Evolutionary conservation across 768 basidiomycete genomes (phyloP), one percentile per base, ranked within the genome.

Genomic region (Lyophyllum semitale): DNA sequence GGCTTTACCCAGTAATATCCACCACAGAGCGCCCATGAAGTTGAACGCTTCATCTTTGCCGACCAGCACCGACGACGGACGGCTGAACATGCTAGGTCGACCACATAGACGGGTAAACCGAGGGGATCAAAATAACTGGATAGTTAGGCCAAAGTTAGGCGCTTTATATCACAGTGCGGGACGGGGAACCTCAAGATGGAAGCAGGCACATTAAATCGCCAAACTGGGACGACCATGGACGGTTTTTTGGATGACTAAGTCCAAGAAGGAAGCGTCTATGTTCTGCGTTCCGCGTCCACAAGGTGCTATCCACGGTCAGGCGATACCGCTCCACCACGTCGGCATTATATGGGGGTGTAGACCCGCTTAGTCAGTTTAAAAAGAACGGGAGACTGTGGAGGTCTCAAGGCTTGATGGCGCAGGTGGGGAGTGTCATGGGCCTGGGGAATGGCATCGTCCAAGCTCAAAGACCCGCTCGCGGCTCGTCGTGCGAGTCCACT

Each of bases 121-220:
- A 51, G 22, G 53, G 41, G 49, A 60, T 57, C 52, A 48, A 52
- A 48, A 47, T 25, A 48, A 50, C 18, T 44, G 23, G 27, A 26
- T 27, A 51, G n/a, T 44, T 30, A 32, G 27, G 38, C 42, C 22
- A 26, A 25, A 51, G n/a, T 44, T 30, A 32, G 27, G 38, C 42
- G 20, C 40, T 48, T 60, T 60, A 57, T 60, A 60, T 54, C 55
- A 25, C 25, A 30, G 25, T 12, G 44, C 29, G 22, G 12, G 49
- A 51, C 37, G 32, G 43, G 43, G 44, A 48, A 48, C 44, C 48
- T 54, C 33, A 38, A 55, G 49, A 25, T 44, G 37, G 53, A 41
- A 46, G 37, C 43, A 57, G 59, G 59, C 59, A 60, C 59, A 60
- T 60, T 44, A 54, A 57, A 43, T 27, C 20, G 20, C 29, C 38